Base-by-base conservation (phyloP, 768 basidiomycete genomes). In the Rubroboletus pulcherrimus region DNA sequence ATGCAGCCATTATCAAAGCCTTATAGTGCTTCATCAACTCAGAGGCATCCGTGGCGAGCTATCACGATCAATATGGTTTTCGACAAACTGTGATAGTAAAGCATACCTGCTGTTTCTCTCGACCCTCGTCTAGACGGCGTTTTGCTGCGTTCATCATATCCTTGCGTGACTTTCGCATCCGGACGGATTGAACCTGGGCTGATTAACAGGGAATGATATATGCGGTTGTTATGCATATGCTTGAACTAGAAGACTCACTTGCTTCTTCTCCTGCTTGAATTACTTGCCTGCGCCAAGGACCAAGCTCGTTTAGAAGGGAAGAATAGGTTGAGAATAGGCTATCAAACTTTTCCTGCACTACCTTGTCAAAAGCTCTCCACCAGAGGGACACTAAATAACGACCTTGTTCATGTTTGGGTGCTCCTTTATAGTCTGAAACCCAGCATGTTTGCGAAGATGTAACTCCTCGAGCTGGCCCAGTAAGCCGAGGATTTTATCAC, bases 11-110 rank as follows among this genome's bases (percentile, higher is more conserved):
- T 44, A 77, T 53, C 21, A 72, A 58, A 44, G 75, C 68, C 55
- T 78, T 78, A 54, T 76, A 78, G 54, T 76, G 69, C 44, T 70
- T 77, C 62, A 78, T 73, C 47, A 75, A 63, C 19, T 68, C 71
- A 30, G 70, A 63, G 9, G 76, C 74, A 56, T 78, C 75, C 42
- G 64, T 65, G 7, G 68, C 73, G 29, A 78, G 62, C 75, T 77
- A 46, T 42, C 21, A 37, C 29, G 31, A 26, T 50, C 26, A 46
- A 43, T 15, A 53, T 42, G 41, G 24, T 45, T 30, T 54, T 29
- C 37, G 53, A 44, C 26, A 39, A 41, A 31, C 9, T 9, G 24
- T 8, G 10, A 55, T 43, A 26, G 24, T 7, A 47, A 50, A 21
- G 33, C 49, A 46, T 43, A 73, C 76, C 64, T 71, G 69, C 50